These are phyloP conservation scores for Saccharomyces hybrid DNA, from an alignment of 1,139 yeast species.

Conservation along the genomic window DNA sequence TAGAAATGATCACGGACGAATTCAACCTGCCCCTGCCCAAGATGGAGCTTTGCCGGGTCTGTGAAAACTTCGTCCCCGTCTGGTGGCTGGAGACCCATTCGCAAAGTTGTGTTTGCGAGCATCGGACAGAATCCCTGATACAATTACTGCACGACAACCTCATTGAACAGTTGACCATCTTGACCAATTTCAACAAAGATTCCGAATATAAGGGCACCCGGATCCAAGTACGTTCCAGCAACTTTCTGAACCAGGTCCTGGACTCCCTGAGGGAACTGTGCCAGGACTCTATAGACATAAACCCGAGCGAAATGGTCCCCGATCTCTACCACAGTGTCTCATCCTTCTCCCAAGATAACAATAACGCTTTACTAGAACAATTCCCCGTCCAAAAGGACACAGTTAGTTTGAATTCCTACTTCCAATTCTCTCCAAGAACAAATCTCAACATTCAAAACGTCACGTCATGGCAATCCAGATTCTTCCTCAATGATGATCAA, in stretches of 20 bases:
- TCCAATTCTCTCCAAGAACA: constrained; percentile 61
- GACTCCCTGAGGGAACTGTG: constrained; percentile 50
- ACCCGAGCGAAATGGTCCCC: constrained; percentile 38
- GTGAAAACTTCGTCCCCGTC: constrained; percentile 86
- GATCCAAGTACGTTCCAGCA: constrained; percentile 9
- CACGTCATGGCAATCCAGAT: constrained; percentile 38
- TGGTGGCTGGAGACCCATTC: constrained; percentile 96
- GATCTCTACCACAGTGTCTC: not conserved
- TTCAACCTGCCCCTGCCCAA: constrained; percentile 67
- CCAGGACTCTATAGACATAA: constrained; percentile 67
- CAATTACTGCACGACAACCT: constrained; percentile 70
- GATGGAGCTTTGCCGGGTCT: constrained; percentile 77
- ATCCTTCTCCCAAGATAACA: not conserved
- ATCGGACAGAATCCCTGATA: constrained; percentile 73
- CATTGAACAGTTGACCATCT: constrained; percentile 47
- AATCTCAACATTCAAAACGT: constrained; percentile 54
- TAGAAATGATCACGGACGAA: constrained; percentile 54
- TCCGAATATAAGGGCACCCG: constrained; percentile 56
- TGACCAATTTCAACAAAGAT: constrained; percentile 9
- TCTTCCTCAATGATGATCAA: constrained; percentile 27
- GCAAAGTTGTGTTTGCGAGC: constrained; percentile 80
- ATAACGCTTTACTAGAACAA: constrained; percentile 6
- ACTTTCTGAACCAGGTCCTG: constrained; percentile 11
- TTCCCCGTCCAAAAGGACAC: constrained; percentile 19
- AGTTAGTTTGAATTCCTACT: constrained; percentile 14